Evolutionary conservation across 2,329 filamentous ascomycete species (phyloP), one percentile per base, ranked within the genome.

Genomic region (Calonectria fujianensis): DNA sequence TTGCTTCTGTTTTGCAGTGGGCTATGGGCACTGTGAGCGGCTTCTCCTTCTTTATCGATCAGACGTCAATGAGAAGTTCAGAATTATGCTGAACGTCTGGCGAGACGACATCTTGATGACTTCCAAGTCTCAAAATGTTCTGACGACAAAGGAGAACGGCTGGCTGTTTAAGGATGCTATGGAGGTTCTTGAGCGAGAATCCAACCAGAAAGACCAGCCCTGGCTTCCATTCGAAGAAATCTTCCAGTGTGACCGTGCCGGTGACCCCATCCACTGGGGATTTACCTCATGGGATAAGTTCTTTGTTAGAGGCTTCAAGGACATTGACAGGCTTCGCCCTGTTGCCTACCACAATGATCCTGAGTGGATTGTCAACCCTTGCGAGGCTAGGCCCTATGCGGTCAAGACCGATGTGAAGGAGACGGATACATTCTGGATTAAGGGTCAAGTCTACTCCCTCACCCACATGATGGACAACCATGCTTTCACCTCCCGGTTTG

Each of bases 1-100:
- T 76, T 20, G 74, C 74, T 5, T 50, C 76, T 0, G 50, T 77
- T 0, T 27, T 77, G 0, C 45, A 76, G 16, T 77, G 76, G 76
- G 73, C 75, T 0, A 77, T 77, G 76, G 76, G 70, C 0, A 77
- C 75, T 0, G 4, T 63, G 0, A 74, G 73, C 4, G 76, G 75
- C 0, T 69, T 76, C 3, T 70, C 73, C 1, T 77, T 77, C 18
- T 77, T 74, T 57, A 75, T 74, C 1, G 39, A 0, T 27, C 75
- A 0, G 52, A 61, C 0, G 69, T 77, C 0, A 77, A 77, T 0
- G 14, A 31, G 0, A 70, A 68, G 0, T 64, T 77, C 11, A 69
- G 65, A 1, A 14, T 32, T 8, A 32, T 77, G 0, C 63, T 77
- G 0, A 18, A 77, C 13, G n/a, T 63, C 0, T 77, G 76, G 75